Percentiles rank a stretch among this genome's conserved stretches.
These are phyloP conservation scores for Mentha longifolia DNA, from an alignment of 257 asterid genomes.

Conservation along the genomic window DNA sequence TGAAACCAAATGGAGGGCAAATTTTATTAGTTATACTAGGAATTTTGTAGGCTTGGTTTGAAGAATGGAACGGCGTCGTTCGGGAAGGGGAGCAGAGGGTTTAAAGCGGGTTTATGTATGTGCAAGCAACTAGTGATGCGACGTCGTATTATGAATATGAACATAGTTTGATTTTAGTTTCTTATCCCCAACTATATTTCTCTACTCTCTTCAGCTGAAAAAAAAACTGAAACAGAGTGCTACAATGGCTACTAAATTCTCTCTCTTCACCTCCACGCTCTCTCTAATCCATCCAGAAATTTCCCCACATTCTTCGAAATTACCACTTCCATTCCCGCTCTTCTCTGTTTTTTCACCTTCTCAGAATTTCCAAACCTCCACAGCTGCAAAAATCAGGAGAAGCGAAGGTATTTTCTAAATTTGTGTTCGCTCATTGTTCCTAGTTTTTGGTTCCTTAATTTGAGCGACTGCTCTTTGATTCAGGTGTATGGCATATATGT, in stretches of 20 bases:
- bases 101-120: no score
- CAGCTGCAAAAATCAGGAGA: constrained; percentile 39
- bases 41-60: no score
- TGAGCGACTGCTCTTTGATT: background rate
- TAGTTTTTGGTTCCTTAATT: background rate
- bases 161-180: background rate
- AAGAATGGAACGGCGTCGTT: background rate
- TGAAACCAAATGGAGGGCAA: no score
- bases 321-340: constrained; percentile 26
- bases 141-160: constrained; percentile 20
- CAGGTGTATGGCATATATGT: constrained; percentile 44
- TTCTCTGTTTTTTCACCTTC: constrained; percentile 8
- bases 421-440: background rate
- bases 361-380: constrained; percentile 31
- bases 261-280: constrained; percentile 47
- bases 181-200: constrained; percentile 14
- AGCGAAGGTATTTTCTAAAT: constrained; percentile 23
- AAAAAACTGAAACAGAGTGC: constrained; percentile 8
- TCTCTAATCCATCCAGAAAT: constrained; percentile 44
- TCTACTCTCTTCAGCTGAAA: background rate
- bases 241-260: constrained; percentile 39
- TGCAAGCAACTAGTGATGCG: background rate
- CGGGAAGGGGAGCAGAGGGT: no score
- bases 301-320: constrained; percentile 41
- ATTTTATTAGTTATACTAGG: no score